phyloP scores from a whole-genome alignment of 306 rosid genomes.

The Acacia confusa region DNA sequence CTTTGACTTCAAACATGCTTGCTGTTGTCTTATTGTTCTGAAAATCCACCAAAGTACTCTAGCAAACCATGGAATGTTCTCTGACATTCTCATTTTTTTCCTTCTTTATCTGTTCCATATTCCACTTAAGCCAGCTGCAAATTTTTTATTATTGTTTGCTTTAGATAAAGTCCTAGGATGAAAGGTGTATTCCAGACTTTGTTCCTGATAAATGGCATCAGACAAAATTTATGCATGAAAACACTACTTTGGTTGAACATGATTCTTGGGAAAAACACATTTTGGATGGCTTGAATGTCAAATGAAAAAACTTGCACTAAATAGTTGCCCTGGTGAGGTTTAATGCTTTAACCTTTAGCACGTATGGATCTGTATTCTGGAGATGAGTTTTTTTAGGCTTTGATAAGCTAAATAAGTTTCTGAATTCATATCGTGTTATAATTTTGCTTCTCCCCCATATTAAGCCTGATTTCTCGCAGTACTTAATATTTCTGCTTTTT shows the following conservation, averaged over 20 bases:
- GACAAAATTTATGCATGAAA: neutral
- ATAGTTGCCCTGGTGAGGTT: neutral
- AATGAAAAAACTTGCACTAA: slow-evolving; percentile 9
- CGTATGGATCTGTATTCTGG: neutral
- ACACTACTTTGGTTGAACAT: neutral
- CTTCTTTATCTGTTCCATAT: neutral
- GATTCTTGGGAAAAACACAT: slow-evolving; percentile 15
- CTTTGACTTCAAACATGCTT: neutral
- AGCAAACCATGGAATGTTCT: neutral
- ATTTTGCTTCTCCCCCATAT: slow-evolving; percentile 13
- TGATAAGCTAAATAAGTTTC: neutral
- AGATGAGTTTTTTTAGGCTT: neutral
- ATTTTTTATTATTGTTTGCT: neutral
- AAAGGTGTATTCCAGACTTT: neutral
- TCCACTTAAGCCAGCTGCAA: neutral
- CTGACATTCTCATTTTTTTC: neutral
- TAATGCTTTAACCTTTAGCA: neutral
- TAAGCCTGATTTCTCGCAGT: slow-evolving; percentile 25
- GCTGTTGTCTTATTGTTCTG: slow-evolving; percentile 19
- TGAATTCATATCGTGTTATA: slow-evolving; percentile 4
- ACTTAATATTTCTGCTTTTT: slow-evolving; percentile 17
- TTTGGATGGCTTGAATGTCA: slow-evolving; percentile 13
- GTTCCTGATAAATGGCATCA: neutral
- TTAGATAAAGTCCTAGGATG: neutral
- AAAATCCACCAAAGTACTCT: slow-evolving; percentile 3